Conservation (phyloP, 169 alveolate genomes). For the Plasmodium vivax region DNA sequence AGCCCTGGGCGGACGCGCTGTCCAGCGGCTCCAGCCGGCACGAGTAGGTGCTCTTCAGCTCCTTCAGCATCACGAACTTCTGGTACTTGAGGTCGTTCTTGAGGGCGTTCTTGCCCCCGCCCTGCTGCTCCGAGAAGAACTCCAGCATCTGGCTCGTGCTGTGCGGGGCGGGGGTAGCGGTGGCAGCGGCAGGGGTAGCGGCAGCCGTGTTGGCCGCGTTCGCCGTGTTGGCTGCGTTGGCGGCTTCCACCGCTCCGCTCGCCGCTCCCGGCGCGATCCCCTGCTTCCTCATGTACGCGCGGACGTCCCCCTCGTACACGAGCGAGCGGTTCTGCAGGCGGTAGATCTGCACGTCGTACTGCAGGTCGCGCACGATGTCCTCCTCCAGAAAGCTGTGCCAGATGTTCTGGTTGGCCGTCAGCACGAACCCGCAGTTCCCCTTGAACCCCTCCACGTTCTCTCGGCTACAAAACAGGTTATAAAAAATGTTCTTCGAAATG, state of each 20-base stretch:
- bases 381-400: slow-evolving; percentile 9
- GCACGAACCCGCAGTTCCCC: neutral
- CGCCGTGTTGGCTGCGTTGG: too few species aligned
- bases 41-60: slow-evolving; percentile 11
- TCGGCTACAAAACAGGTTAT: slow-evolving; percentile 76
- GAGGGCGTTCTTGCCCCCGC: neutral
- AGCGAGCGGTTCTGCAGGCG: slow-evolving; percentile 8
- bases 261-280: neutral
- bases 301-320: slow-evolving; percentile 8
- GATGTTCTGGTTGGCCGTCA: slow-evolving; percentile 31
- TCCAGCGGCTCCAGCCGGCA: neutral
- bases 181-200: too few species aligned
- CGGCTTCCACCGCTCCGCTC: too few species aligned
- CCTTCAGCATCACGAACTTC: slow-evolving; percentile 14
- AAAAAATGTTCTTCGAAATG: slow-evolving; percentile 76
- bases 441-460: slow-evolving; percentile 23
- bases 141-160: neutral
- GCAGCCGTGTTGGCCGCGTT: neutral
- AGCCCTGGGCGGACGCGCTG: neutral
- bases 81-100: slow-evolving; percentile 6
- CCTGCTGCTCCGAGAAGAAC: neutral
- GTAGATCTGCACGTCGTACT: slow-evolving; percentile 33
- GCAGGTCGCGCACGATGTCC: slow-evolving; percentile 10
- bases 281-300: slow-evolving; percentile 14
- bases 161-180: too few species aligned